These are phyloP conservation scores for Magnusiomyces magnusii DNA, from an alignment of 1,139 yeast species.

Conservation along the genomic window DNA sequence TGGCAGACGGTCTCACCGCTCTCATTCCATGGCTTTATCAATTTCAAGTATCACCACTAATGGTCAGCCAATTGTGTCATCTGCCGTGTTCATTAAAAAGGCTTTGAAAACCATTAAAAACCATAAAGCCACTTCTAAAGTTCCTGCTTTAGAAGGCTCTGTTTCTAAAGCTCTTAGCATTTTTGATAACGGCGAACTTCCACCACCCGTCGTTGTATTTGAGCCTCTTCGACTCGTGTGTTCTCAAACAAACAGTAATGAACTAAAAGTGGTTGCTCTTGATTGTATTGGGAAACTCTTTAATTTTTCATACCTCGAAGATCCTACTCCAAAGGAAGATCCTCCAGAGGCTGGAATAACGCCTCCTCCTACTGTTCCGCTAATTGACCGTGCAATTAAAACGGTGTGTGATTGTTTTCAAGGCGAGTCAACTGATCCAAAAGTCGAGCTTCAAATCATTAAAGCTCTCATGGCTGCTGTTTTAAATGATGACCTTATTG, in stretches of 20 bases:
- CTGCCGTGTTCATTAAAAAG: conserved; percentile 40
- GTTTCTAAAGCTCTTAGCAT: conserved; percentile 39
- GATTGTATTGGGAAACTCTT: conserved; percentile 62
- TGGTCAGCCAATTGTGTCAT: conserved; percentile 28
- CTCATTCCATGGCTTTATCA: conserved; percentile 31
- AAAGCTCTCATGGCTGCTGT: conserved; percentile 88
- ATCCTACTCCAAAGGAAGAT: conserved; percentile 35
- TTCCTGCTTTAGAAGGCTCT: conserved; percentile 38
- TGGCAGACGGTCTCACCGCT: conserved; percentile 20
- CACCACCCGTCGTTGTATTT: conserved; percentile 45
- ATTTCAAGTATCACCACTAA: conserved; percentile 22
- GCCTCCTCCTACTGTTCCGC: conserved; percentile 47
- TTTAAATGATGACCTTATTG: conserved; percentile 67
- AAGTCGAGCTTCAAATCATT: conserved; percentile 83
- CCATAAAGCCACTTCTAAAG: conserved; percentile 46
- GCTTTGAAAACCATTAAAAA: conserved; percentile 42
- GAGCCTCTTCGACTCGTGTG: conserved; percentile 59
- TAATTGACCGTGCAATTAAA: conserved; percentile 80
- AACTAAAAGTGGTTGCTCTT: conserved; percentile 48
- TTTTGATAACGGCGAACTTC: conserved; percentile 24
- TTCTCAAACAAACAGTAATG: conserved; percentile 42
- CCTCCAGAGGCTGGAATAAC: conserved; percentile 37
- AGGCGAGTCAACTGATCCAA: conserved; percentile 87
- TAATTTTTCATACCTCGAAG: conserved; percentile 53
- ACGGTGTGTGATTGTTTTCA: conserved; percentile 81